phyloP scores from a whole-genome alignment of 345 rosid species.

The Linum lewisii region DNA sequence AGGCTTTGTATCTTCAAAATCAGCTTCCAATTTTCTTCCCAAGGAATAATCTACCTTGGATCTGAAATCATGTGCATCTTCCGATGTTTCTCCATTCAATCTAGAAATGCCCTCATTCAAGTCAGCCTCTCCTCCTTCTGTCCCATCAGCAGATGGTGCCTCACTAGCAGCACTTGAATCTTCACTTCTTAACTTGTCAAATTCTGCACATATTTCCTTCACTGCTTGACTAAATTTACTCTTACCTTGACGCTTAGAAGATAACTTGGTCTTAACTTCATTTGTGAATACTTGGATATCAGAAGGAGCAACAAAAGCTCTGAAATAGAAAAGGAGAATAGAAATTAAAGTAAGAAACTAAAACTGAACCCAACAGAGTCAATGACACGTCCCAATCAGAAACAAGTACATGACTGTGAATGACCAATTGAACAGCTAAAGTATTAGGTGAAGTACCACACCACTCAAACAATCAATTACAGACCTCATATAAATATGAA shows the following conservation, averaged over 20 bases:
- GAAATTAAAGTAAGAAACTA: background rate
- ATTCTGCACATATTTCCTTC: constrained; percentile 69
- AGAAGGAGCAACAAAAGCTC: constrained; percentile 73
- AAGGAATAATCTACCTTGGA: constrained; percentile 31
- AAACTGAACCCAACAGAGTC: background rate
- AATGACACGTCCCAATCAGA: background rate
- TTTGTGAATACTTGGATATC: constrained; percentile 74
- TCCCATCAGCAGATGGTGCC: constrained; percentile 31
- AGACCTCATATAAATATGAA: too few species aligned
- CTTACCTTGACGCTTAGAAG: constrained; percentile 59
- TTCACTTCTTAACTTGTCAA: constrained; percentile 51
- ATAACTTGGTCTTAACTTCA: constrained; percentile 63
- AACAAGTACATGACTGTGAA: background rate
- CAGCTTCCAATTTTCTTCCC: constrained; percentile 26
- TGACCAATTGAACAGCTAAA: background rate
- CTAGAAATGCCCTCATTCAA: constrained; percentile 25
- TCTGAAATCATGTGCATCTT: constrained; percentile 27
- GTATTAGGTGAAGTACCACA: background rate
- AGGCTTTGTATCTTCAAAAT: constrained; percentile 39
- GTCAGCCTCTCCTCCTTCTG: constrained; percentile 31
- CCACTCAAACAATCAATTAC: too few species aligned
- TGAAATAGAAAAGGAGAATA: constrained; percentile 28
- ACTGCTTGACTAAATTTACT: constrained; percentile 77
- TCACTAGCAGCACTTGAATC: constrained; percentile 35
- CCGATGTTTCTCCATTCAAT: constrained; percentile 25